Evolutionary conservation across 1,139 yeast genomes (phyloP), one percentile per base, ranked within the genome.

Genomic region (Pichia sp.): DNA sequence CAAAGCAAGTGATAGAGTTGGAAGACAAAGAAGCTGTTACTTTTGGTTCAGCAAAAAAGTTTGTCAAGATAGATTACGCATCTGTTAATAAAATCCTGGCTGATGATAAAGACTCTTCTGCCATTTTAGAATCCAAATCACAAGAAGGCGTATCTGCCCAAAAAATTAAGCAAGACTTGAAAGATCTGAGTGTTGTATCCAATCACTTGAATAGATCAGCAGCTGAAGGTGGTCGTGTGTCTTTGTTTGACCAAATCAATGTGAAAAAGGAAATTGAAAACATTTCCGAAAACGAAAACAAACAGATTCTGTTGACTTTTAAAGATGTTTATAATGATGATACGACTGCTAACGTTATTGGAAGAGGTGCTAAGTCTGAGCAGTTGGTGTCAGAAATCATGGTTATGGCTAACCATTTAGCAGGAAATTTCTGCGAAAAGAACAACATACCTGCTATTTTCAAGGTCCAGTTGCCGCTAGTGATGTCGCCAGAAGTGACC

Each of bases 361-460:
- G 50, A 29, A 32, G 36, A 2, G 54, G 54, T 16, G 53, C 62
- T 1, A 60, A 58, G 50, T 82, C 90, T 0, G 80, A 78, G 47
- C 62, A 72, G 3, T 70, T 92, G 34, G 97, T 92, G 3, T 79
- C 93, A 0, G 95, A 90, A 66, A 70, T 87, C 54, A 92, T 92
- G 98, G 79, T 92, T 36, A 72, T 80, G 49, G 89, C 95, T 1
- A 90, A 90, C 67, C 73, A 78, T 34, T 70, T 84, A 1, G 78
- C 84, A 1, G 92, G 92, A 0, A 60, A 67, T 1, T 81, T 74
- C 62, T 81, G 87, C 13, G 45, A 60, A 7, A 62, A 70, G 16
- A 69, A 79, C 40, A 63, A 72, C 0, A 77, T 87, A 8, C 84
- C 90, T 1, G 80, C 84, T 8, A 72, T 90, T 1, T 87, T 75